Conservation (phyloP, 176 grass and related monocot genomes). For the Carex scoparia region DNA sequence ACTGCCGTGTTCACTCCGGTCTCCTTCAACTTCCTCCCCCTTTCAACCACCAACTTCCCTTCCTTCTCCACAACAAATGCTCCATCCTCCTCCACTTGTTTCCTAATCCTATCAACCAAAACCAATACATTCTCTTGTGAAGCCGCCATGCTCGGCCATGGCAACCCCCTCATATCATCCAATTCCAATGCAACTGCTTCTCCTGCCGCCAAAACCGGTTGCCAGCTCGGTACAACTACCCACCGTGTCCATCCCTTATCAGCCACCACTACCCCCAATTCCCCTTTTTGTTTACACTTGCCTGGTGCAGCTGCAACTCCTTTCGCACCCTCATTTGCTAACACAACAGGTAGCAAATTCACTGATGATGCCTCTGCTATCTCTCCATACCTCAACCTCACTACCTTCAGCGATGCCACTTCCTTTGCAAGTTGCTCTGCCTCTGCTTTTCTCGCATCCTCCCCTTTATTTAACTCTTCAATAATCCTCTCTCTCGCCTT, state of each 20-base stretch:
- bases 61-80: slow-evolving; percentile 59
- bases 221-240: slow-evolving; percentile 77
- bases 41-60: slow-evolving; percentile 61
- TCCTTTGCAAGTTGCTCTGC: neutral
- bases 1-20: slow-evolving; percentile 28
- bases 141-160: slow-evolving; percentile 32
- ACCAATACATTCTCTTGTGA: slow-evolving; percentile 51
- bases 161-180: slow-evolving; percentile 41
- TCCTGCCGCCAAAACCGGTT: slow-evolving; percentile 34
- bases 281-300: slow-evolving; percentile 41
- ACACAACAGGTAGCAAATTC: slow-evolving; percentile 51
- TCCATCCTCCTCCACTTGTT: slow-evolving; percentile 44
- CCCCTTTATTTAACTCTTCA: slow-evolving; percentile 34
- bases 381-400: slow-evolving; percentile 60
- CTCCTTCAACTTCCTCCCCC: slow-evolving; percentile 42
- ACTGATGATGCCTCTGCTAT: slow-evolving; percentile 58
- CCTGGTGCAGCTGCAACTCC: slow-evolving; percentile 44
- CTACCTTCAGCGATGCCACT: slow-evolving; percentile 35
- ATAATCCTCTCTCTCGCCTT: slow-evolving; percentile 35
- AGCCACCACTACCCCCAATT: slow-evolving; percentile 58
- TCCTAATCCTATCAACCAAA: slow-evolving; percentile 42
- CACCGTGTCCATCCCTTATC: slow-evolving; percentile 73
- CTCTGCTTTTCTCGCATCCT: slow-evolving; percentile 16
- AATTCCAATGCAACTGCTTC: slow-evolving; percentile 70
- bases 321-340: slow-evolving; percentile 41